These are phyloP conservation scores for Trifolium repens DNA, from an alignment of 306 rosid genomes.

Conservation along the genomic window DNA sequence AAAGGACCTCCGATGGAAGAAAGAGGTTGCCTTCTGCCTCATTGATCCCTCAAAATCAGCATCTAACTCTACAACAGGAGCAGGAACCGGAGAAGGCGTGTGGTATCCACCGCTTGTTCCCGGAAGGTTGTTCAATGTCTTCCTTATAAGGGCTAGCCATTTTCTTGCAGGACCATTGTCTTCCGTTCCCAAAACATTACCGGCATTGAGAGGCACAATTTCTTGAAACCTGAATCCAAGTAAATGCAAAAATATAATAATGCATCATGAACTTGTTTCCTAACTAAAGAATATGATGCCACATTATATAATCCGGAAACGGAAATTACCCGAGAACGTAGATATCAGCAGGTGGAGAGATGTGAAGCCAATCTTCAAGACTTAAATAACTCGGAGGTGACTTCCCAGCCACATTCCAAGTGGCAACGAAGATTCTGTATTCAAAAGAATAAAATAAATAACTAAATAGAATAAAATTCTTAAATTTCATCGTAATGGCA, in stretches of 20 bases:
- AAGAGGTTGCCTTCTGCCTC: conserved; percentile 78
- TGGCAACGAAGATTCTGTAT: conserved; percentile 82
- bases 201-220: conserved; percentile 98
- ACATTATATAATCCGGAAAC: conserved; percentile 16
- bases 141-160: conserved; percentile 89
- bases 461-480: conserved; percentile 22
- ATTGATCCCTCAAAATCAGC: conserved; percentile 90
- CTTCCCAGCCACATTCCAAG: conserved; percentile 99
- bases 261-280: conserved; percentile 7
- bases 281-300: conserved; percentile 14
- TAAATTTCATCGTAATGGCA: neutral
- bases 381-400: conserved; percentile 84
- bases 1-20: conserved; percentile 89
- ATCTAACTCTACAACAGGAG: conserved; percentile 83
- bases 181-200: conserved; percentile 98
- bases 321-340: conserved; percentile 88
- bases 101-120: conserved; percentile 76
- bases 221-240: conserved; percentile 83
- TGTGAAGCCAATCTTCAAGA: conserved; percentile 98
- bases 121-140: conserved; percentile 89
- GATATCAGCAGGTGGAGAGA: conserved; percentile 89
- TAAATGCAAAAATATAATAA: conserved; percentile 31
- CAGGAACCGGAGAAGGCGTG: conserved; percentile 83
- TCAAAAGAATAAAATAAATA: conserved; percentile 24
- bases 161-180: conserved; percentile 96